phyloP scores from a whole-genome alignment of 441 rosid species.

The Erysimum cheiri region DNA sequence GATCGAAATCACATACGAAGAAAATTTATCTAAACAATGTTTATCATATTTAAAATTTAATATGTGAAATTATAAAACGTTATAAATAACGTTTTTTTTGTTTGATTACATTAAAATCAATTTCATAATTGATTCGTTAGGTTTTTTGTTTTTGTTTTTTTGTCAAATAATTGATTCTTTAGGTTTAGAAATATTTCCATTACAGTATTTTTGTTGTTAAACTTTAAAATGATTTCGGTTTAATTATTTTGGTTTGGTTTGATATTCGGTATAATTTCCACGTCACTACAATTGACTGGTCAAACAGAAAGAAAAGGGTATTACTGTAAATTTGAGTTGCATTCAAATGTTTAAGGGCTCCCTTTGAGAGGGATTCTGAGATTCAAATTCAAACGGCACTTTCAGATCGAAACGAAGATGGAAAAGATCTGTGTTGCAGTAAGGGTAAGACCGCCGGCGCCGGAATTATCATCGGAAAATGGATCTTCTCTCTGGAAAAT shows the following conservation, averaged over 20 bases:
- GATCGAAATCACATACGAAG: too few relatives aligned
- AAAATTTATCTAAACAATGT: too few relatives aligned
- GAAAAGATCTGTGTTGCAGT: conserved; percentile 96
- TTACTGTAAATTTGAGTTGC: not conserved
- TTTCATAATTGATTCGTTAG: not conserved
- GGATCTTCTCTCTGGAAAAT: conserved; percentile 67
- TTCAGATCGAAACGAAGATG: conserved; percentile 49
- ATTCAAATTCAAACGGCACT: conserved; percentile 43
- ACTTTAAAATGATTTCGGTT: not conserved
- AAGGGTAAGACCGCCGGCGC: conserved; percentile 69
- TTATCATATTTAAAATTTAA: not conserved
- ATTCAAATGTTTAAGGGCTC: conserved; percentile 11
- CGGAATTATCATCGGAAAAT: conserved; percentile 42
- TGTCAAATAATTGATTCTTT: not conserved
- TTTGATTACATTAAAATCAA: not conserved
- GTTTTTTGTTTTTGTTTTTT: too few relatives aligned
- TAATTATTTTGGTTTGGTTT: not conserved
- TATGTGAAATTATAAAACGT: not conserved
- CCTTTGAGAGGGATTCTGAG: not conserved
- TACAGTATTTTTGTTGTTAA: too few relatives aligned
- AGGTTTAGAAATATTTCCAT: not conserved
- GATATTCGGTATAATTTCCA: not conserved
- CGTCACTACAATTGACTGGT: not conserved
- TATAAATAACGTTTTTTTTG: not conserved
- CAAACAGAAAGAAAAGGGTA: not conserved